phyloP scores from a whole-genome alignment of 495 filamentous ascomycete species.

The Trichoderma parareesei region DNA sequence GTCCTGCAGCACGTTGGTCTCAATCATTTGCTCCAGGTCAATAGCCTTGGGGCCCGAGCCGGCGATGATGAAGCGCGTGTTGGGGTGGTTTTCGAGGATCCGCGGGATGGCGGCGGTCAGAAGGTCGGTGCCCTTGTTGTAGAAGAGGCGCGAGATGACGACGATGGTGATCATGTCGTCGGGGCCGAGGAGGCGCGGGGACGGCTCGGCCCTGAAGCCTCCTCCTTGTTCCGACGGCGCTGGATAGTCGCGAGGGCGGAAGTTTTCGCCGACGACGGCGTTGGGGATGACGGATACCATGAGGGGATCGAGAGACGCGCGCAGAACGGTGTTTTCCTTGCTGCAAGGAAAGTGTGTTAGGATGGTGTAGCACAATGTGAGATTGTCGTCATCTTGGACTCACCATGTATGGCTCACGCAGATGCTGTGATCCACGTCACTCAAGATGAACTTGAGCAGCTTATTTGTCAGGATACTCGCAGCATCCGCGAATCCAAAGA shows the following conservation, averaged over 20 bases:
- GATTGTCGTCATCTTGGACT: slow-evolving; percentile 15
- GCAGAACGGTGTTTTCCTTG: slow-evolving; percentile 96
- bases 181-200: slow-evolving; percentile 55
- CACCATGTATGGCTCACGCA: slow-evolving; percentile 98
- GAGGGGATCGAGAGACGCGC: slow-evolving; percentile 86
- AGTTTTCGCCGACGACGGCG: slow-evolving; percentile 93
- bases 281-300: slow-evolving; percentile 98
- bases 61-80: slow-evolving; percentile 95
- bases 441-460: slow-evolving; percentile 87
- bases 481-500: slow-evolving; percentile 96
- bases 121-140: slow-evolving; percentile 96
- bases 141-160: slow-evolving; percentile 93
- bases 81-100: slow-evolving; percentile 77
- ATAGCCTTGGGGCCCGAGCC: slow-evolving; percentile 95
- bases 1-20: slow-evolving; percentile 91
- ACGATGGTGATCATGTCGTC: slow-evolving; percentile 90
- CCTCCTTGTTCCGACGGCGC: slow-evolving; percentile 23
- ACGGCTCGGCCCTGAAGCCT: slow-evolving; percentile 23
- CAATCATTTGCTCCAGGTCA: slow-evolving; percentile 95
- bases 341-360: slow-evolving; percentile 32
- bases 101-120: slow-evolving; percentile 90
- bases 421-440: slow-evolving; percentile 96
- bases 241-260: slow-evolving; percentile 55
- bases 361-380: not conserved
- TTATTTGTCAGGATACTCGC: slow-evolving; percentile 96